Evolutionary conservation across 176 grass and related monocot genomes (phyloP).

Genomic region (Avena insularis): DNA sequence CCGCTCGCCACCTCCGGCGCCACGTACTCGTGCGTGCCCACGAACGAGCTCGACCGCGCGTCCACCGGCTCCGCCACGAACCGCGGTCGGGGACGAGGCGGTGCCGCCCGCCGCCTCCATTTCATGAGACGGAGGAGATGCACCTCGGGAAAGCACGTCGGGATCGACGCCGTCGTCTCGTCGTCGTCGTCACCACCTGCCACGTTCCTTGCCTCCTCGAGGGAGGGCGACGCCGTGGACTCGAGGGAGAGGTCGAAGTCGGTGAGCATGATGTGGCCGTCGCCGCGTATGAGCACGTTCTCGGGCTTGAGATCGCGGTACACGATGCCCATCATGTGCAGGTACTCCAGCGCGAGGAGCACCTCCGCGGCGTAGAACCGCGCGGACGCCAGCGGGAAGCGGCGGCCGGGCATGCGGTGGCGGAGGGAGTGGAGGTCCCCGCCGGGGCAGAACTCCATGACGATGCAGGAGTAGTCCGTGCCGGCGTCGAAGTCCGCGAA

Average conservation of each 20-base stretch:
- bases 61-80: constrained; percentile 88
- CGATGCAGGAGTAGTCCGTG: constrained; percentile 80
- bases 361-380: constrained; percentile 97
- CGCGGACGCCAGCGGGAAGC: constrained; percentile 76
- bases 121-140: constrained; percentile 47
- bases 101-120: constrained; percentile 38
- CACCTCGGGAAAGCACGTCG: constrained; percentile 68
- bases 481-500: constrained; percentile 91
- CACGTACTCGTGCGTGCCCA: constrained; percentile 97
- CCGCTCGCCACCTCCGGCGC: constrained; percentile 84
- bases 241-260: constrained; percentile 97
- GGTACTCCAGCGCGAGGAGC: constrained; percentile 88
- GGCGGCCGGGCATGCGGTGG: constrained; percentile 69
- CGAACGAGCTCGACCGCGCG: constrained; percentile 83
- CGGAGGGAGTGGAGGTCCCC: constrained; percentile 93
- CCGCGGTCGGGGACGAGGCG: constrained; percentile 6
- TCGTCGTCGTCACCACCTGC: background rate
- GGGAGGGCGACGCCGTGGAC: constrained; percentile 72
- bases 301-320: constrained; percentile 99
- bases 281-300: constrained; percentile 90
- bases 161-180: background rate
- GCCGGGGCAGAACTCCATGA: constrained; percentile 95
- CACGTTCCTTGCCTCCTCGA: constrained; percentile 46
- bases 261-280: constrained; percentile 99
- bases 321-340: constrained; percentile 98